phyloP scores from a whole-genome alignment of 805 yeast species.

The Starmera dryadoides region DNA sequence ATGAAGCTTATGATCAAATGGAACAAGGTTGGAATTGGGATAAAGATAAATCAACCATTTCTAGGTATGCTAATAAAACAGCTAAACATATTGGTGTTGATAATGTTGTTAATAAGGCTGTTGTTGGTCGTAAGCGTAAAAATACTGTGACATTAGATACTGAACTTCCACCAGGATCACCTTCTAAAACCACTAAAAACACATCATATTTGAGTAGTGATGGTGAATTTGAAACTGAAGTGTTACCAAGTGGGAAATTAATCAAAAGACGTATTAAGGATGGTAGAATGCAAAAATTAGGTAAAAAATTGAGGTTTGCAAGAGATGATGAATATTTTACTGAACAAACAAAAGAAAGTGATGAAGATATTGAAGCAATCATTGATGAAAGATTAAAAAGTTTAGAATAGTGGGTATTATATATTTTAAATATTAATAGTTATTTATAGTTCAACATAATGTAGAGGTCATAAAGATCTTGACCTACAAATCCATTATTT shows the following conservation, averaged over 20 bases:
- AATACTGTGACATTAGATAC: constrained; percentile 21
- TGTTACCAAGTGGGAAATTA: constrained; percentile 69
- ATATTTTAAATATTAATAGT: no score
- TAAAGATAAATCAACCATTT: constrained; percentile 32
- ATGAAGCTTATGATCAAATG: constrained; percentile 64
- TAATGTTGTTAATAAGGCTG: neutral
- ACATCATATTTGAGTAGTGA: constrained; percentile 17
- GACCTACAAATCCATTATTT: no score
- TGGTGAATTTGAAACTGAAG: constrained; percentile 40
- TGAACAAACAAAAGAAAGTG: constrained; percentile 15
- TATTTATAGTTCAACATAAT: no score
- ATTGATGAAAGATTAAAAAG: constrained; percentile 40
- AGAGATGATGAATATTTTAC: constrained; percentile 10
- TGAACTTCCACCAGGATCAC: constrained; percentile 46
- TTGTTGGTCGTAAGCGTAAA: constrained; percentile 13
- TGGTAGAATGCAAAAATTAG: constrained; percentile 22
- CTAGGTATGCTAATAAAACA: constrained; percentile 11
- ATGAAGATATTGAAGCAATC: constrained; percentile 46
- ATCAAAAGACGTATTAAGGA: constrained; percentile 33
- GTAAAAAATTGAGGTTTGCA: constrained; percentile 32
- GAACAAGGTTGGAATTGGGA: constrained; percentile 73
- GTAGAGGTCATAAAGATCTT: no score
- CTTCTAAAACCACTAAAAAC: constrained; percentile 24
- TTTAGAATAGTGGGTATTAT: constrained; percentile 20
- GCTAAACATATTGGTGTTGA: constrained; percentile 4